These are phyloP conservation scores for Chaetoscypha palmicola DNA, from an alignment of 2,329 filamentous ascomycete genomes.

Conservation along the genomic window DNA sequence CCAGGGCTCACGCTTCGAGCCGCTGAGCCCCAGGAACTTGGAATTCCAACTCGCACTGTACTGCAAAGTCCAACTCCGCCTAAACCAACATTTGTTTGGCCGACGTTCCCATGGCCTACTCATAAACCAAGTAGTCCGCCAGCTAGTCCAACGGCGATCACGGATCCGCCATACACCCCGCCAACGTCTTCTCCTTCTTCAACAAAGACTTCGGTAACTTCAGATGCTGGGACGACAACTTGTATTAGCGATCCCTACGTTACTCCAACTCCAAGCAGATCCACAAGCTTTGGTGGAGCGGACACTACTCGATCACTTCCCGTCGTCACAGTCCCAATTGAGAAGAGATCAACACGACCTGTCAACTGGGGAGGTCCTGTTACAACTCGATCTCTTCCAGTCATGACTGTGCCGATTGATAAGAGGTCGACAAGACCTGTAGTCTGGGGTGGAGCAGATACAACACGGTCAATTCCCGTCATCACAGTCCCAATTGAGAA, in stretches of 20 bases:
- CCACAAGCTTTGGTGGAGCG: neutral
- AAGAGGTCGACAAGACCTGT: no score
- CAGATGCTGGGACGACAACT: neutral
- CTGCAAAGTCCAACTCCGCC: neutral
- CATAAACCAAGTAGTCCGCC: neutral
- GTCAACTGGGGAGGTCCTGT: neutral
- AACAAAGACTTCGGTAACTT: neutral
- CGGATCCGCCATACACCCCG: neutral
- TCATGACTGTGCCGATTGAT: neutral
- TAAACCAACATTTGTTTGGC: neutral
- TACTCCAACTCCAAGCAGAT: neutral
- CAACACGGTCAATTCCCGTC: constrained; percentile 1
- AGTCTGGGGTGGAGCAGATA: no score
- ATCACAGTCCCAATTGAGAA: neutral
- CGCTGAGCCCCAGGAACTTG: constrained; percentile 11
- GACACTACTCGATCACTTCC: constrained; percentile 2
- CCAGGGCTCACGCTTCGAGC: no score
- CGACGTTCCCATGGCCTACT: no score
- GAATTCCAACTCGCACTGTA: constrained; percentile 3
- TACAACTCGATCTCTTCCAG: neutral
- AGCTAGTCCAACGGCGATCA: neutral
- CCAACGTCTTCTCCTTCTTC: neutral
- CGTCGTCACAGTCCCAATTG: neutral
- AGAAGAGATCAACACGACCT: neutral
- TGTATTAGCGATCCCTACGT: neutral